Base-by-base conservation (phyloP, 1,284 basidiomycete genomes). In the Leccinum pachyderme region DNA sequence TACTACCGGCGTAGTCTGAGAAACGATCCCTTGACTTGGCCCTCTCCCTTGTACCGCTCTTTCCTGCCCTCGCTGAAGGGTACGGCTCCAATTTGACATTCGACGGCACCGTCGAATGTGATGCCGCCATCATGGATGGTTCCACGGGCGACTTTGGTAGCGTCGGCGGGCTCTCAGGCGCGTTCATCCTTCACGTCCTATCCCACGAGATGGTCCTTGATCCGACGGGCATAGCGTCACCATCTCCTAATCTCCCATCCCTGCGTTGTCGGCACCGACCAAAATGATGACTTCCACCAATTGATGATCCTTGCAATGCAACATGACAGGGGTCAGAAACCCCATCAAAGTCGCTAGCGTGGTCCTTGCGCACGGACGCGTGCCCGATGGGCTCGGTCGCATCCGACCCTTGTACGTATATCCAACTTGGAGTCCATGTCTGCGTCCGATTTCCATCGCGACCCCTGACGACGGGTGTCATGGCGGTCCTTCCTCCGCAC, bases 51-150 rank as follows among this genome's bases (percentile, higher is more conserved):
- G 12, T 18, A 41, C 22, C 37, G 18, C 24, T 12, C n/a, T n/a
- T 28, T 44, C 22, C 8, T 22, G 29, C 25, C 22, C 8, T 28
- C 11, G 7, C 15, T 41, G 33, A 50, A 86, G 88, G 88, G 0
- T 82, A 79, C 57, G 89, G 89, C 5, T 87, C 89, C 1, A 91
- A 91, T 67, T 72, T 91, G 41, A 90, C 87, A 0, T 59, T 83
- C 7, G 73, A 79, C 22, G 88, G 89, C 8, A 73, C 71, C 2
- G 87, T 89, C 18, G 89, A 91, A 72, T 91, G 89, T 61, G 89
- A 91, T 62, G 89, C 89, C 1, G 77, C 87, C 8, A 74, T 91
- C 55, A 89, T 89, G 84, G 77, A 81, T 51, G 81, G 80, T 1
- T 54, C 49, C 9, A 72, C 71, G 3, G 70, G 73, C 43, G 73